Percentiles rank a stretch among this genome's conserved stretches.
Evolutionary conservation across 2,329 filamentous ascomycete genomes (phyloP).

Genomic region (Alternaria sp.): DNA sequence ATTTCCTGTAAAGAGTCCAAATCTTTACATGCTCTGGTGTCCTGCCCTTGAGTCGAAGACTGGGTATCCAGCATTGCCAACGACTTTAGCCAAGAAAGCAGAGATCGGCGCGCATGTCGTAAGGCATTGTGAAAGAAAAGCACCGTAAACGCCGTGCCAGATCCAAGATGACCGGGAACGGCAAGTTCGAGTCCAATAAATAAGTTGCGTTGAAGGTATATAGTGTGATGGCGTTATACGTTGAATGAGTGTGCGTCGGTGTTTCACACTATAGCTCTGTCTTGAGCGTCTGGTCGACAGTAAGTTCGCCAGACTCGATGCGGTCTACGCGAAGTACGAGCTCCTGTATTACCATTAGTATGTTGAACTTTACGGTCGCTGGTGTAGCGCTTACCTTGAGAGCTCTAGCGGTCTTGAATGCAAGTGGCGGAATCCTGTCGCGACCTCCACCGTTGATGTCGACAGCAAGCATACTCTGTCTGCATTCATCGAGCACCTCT

Average conservation of each 20-base stretch:
- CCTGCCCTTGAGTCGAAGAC: not conserved
- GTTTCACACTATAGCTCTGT: conserved; percentile 34
- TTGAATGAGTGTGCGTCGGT: not conserved
- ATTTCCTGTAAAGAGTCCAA: conserved; percentile 5
- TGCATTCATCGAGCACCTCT: conserved; percentile 66
- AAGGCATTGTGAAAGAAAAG: not conserved
- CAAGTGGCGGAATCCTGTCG: conserved; percentile 74
- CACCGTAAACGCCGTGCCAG: not conserved
- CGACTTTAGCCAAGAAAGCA: not conserved
- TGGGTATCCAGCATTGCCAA: conserved; percentile 14
- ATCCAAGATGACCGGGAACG: not conserved
- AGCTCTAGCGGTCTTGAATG: conserved; percentile 84
- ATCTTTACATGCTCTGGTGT: not conserved
- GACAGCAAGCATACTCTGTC: conserved; percentile 68
- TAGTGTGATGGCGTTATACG: not conserved
- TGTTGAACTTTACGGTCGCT: not conserved
- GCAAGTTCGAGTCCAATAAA: not conserved
- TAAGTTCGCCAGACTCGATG: conserved; percentile 49
- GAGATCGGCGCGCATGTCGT: not conserved
- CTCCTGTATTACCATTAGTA: conserved; percentile 40
- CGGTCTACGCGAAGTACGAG: conserved; percentile 51
- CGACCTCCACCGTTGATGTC: conserved; percentile 67
- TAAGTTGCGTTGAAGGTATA: not conserved
- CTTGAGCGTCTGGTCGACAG: conserved; percentile 40
- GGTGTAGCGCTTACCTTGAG: conserved; percentile 64